Conservation (phyloP, 805 yeast species). For the Metschnikowia matae region DNA sequence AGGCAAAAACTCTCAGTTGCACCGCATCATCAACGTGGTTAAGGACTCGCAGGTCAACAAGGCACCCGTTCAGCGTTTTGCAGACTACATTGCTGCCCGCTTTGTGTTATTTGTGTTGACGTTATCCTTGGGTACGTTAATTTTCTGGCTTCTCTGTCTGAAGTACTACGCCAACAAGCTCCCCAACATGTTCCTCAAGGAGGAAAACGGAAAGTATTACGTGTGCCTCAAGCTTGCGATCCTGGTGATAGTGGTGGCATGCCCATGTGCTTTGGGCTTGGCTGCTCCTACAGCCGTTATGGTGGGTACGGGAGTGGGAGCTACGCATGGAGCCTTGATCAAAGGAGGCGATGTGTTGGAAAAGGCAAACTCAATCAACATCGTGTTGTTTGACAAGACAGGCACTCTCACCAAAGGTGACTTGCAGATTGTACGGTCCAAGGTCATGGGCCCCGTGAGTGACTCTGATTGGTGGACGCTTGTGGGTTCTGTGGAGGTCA, state of each 20-base stretch:
- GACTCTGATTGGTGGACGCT: conserved; percentile 46
- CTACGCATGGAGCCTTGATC: conserved; percentile 79
- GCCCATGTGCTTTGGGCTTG: conserved; percentile 96
- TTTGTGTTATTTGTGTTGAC: conserved; percentile 75
- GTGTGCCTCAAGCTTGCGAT: conserved; percentile 77
- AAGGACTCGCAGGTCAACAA: conserved; percentile 83
- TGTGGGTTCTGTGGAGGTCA: conserved; percentile 56
- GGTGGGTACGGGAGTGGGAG: conserved; percentile 98
- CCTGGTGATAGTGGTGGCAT: conserved; percentile 93
- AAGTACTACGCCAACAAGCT: conserved; percentile 19
- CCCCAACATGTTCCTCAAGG: conserved; percentile 47
- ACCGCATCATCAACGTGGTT: conserved; percentile 82
- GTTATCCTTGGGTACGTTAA: conserved; percentile 62
- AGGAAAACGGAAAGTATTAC: conserved; percentile 53
- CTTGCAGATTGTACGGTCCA: conserved; percentile 43
- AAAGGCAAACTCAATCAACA: conserved; percentile 56
- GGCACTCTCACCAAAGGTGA: conserved; percentile 90
- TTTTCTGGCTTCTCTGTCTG: conserved; percentile 35
- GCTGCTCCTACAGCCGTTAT: conserved; percentile 98
- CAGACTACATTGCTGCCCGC: conserved; percentile 78
- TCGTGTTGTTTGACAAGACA: conserved; percentile 87
- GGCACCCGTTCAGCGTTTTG: conserved; percentile 88
- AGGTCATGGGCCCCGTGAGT: conserved; percentile 6
- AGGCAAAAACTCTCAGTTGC: conserved; percentile 81
- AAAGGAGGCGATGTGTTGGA: conserved; percentile 93